phyloP scores from a whole-genome alignment of 73 alveolate species.

The Tetrahymena thermophila region DNA sequence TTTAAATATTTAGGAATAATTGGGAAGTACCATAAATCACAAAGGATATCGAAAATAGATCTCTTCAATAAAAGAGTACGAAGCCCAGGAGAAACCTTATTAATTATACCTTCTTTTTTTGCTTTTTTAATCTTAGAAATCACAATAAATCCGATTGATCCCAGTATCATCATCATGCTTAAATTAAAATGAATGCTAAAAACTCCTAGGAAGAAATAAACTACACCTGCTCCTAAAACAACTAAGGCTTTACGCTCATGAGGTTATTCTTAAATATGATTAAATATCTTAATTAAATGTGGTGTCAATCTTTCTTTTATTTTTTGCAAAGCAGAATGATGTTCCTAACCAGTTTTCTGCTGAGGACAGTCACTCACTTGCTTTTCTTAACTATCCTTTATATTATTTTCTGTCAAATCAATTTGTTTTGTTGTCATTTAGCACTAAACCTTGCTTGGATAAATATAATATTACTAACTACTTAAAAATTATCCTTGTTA shows the following conservation, averaged over 20 bases:
- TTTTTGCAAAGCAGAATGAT: background rate
- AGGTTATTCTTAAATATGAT: background rate
- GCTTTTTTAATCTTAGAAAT: background rate
- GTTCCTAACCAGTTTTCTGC: background rate
- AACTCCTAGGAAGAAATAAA: background rate
- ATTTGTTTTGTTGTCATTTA: background rate
- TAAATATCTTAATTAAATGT: background rate
- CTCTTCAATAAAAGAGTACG: background rate
- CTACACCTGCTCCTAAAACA: background rate
- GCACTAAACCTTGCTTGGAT: background rate
- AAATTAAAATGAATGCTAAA: background rate
- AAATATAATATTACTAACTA: background rate
- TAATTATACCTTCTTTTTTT: background rate
- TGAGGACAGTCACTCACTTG: background rate
- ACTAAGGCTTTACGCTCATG: background rate
- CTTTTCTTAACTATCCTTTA: background rate
- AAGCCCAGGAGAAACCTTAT: background rate
- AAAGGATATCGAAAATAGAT: background rate
- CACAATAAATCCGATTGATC: background rate
- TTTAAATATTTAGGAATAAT: background rate
- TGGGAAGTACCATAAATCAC: background rate
- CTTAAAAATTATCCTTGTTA: background rate
- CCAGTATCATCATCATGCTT: background rate
- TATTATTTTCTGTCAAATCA: background rate
- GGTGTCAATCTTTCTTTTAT: background rate